Evolutionary conservation across 257 asterid species (phyloP), one percentile per base, ranked within the genome.

Genomic region (Pogostemon cablin): DNA sequence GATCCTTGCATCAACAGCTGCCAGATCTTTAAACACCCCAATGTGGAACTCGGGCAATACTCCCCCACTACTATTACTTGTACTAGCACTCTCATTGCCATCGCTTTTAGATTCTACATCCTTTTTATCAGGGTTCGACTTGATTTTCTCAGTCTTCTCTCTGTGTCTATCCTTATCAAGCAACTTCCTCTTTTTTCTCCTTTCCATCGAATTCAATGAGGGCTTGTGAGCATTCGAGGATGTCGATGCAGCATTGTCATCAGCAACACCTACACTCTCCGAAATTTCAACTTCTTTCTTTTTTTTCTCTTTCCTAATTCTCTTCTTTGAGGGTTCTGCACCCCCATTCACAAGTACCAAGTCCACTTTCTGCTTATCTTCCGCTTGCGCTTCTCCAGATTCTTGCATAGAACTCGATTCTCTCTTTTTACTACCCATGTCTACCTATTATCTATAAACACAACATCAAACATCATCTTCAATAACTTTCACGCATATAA

Each of bases 21-120:
- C 92, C 46, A 95, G 78, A 72, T 91, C 84, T 80, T 82, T 91
- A 78, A 95, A 95, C 9, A 95, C 96, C 65, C 92, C 90, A 69
- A 91, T 78, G 72, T 91, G 99, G 74, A 95, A 91, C 89, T 84
- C 93, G 6, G 99, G 99, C 87, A 89, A 79, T 42, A 58, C 64
- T 46, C 73, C 81, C 3, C 81, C 84, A 64, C 79, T 70, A 25
- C 82, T 34, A 65, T 73, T 77, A 73, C 81, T 76, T 3, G 69
- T 71, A 7, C 78, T 57, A 11, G 80, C 81, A 76, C 75, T 73
- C 69, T 65, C 85, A 41, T 64, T 61, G 3, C 74, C 76, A 15
- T 66, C 84, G 47, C 8, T 79, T 69, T 76, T 81, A 39, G 52
- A 44, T 35, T 82, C 92, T 3, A 74, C 53, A 3, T 62, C 83